A percentile compares a stretch with the other conserved stretches of the same genome.
phyloP scores from a whole-genome alignment of 176 grass and related monocot species.

The Guadua angustifolia region DNA sequence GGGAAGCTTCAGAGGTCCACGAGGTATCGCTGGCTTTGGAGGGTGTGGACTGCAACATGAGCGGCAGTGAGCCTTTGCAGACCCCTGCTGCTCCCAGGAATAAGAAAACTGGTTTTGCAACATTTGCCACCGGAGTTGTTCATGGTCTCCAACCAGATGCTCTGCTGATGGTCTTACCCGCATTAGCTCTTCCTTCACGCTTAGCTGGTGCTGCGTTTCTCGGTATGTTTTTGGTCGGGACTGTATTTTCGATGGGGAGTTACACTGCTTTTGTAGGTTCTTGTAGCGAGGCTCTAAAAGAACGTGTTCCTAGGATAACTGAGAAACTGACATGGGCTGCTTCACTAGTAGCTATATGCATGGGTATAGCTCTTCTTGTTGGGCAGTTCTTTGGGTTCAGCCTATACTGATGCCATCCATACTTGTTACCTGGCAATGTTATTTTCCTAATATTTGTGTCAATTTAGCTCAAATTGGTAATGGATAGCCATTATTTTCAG shows the following conservation, averaged over 20 bases:
- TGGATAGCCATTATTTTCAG: slow-evolving; percentile 31
- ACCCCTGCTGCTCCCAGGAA: slow-evolving; percentile 48
- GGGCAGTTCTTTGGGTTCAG: slow-evolving; percentile 91
- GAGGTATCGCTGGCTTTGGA: slow-evolving; percentile 58
- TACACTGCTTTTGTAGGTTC: slow-evolving; percentile 95
- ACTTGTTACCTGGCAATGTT: slow-evolving; percentile 14
- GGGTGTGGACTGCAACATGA: slow-evolving; percentile 47
- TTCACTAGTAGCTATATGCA: slow-evolving; percentile 80
- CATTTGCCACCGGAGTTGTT: slow-evolving; percentile 83
- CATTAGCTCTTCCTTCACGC: slow-evolving; percentile 80
- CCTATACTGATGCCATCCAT: slow-evolving; percentile 57
- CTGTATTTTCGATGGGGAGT: slow-evolving; percentile 90
- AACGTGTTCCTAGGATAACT: slow-evolving; percentile 89
- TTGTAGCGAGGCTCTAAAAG: slow-evolving; percentile 86
- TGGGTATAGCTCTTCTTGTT: slow-evolving; percentile 80
- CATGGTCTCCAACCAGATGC: slow-evolving; percentile 95
- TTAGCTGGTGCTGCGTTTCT: slow-evolving; percentile 86
- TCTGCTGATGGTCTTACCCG: slow-evolving; percentile 84
- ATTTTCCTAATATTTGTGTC: slow-evolving; percentile 32
- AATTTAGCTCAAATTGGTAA: slow-evolving; percentile 28
- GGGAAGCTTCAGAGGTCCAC: slow-evolving; percentile 68
- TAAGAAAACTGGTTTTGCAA: slow-evolving; percentile 90
- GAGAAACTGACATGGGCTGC: slow-evolving; percentile 98
- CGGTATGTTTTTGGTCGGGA: slow-evolving; percentile 86
- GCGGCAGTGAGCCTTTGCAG: slow-evolving; percentile 35